These are phyloP conservation scores for Chytriomyces hyalinus DNA, from an alignment of 192 early-diverging fungal species.

Conservation along the genomic window DNA sequence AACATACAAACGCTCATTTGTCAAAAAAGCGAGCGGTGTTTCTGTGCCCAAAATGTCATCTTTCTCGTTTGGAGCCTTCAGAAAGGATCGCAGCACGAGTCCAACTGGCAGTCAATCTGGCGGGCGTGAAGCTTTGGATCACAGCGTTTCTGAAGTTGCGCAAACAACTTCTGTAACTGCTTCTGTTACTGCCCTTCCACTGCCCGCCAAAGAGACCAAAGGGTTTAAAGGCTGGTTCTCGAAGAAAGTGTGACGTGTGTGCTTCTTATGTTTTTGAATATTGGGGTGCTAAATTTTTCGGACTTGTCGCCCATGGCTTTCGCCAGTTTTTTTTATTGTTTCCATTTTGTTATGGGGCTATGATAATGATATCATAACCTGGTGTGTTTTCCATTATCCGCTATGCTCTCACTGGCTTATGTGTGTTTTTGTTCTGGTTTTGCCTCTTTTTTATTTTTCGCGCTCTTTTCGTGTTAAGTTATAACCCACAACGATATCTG, in stretches of 20 bases:
- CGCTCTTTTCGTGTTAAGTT: too few species aligned
- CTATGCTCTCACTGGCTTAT: too few species aligned
- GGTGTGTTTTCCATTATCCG: too few species aligned
- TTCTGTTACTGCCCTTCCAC: neutral
- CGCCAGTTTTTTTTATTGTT: too few species aligned
- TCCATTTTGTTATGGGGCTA: too few species aligned
- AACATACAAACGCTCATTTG: slow-evolving; percentile 21
- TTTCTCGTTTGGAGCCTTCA: slow-evolving; percentile 1
- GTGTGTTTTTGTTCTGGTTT: too few species aligned
- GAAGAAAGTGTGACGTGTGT: neutral
- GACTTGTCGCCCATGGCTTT: too few species aligned
- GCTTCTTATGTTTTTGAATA: neutral
- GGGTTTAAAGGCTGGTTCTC: slow-evolving; percentile 26
- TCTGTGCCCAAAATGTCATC: neutral
- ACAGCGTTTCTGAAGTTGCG: neutral
- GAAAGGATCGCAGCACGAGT: slow-evolving; percentile 18
- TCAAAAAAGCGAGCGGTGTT: slow-evolving; percentile 3
- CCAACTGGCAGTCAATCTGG: slow-evolving; percentile 4
- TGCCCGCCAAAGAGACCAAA: neutral
- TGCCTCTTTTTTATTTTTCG: too few species aligned
- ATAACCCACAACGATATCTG: too few species aligned
- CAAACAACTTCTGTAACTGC: neutral
- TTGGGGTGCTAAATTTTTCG: too few species aligned
- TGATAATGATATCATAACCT: too few species aligned
- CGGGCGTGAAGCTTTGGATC: neutral